These are phyloP conservation scores for Cucurbita pepo DNA, from an alignment of 306 rosid genomes.

Conservation along the genomic window DNA sequence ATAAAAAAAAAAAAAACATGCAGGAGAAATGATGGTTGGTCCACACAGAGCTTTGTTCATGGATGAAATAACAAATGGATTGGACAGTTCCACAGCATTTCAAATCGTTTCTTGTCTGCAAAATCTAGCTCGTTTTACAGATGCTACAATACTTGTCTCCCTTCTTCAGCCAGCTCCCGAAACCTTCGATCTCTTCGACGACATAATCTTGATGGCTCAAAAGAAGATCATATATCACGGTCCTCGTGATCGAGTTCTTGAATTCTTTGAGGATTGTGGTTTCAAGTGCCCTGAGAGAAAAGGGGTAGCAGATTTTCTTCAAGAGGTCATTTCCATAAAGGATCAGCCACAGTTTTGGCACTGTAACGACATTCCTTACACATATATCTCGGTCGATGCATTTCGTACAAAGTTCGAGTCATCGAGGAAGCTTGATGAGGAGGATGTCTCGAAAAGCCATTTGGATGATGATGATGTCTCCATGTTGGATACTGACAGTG, in stretches of 20 bases:
- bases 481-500: no score
- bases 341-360: constrained; percentile 38
- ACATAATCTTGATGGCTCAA: constrained; percentile 23
- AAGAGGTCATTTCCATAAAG: constrained; percentile 26
- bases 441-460: no score
- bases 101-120: constrained; percentile 27
- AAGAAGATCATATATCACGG: constrained; percentile 36
- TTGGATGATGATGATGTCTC: no score
- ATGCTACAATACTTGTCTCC: constrained; percentile 22
- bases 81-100: constrained; percentile 30
- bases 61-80: constrained; percentile 39
- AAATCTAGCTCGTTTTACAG: constrained; percentile 21
- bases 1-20: background rate
- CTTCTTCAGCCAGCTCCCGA: constrained; percentile 50
- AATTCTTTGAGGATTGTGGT: constrained; percentile 30
- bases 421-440: no score
- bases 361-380: constrained; percentile 1
- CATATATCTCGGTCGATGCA: constrained; percentile 13
- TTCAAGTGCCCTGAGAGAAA: constrained; percentile 35
- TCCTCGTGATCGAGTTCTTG: constrained; percentile 22
- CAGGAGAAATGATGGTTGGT: constrained; percentile 36
- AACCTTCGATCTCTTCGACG: constrained; percentile 35
- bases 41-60: constrained; percentile 25
- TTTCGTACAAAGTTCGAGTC: constrained; percentile 14
- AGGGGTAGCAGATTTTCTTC: constrained; percentile 34